A percentile compares a stretch with the other conserved stretches of the same genome.
These are phyloP conservation scores for Solanum hybrid DNA, from an alignment of 305 asterid species.

Conservation along the genomic window DNA sequence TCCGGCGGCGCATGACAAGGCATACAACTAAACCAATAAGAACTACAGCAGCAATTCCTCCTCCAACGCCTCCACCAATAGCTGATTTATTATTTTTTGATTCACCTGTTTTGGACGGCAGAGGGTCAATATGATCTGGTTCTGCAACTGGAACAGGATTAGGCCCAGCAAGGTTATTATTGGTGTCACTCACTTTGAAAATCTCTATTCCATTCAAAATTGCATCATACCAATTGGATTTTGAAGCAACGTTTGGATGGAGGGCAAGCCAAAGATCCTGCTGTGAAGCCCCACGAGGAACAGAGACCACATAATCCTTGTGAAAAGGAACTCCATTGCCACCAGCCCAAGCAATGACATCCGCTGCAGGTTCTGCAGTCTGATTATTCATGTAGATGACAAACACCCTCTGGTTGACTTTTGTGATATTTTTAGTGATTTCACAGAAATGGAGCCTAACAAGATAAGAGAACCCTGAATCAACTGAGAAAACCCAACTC, in stretches of 20 bases:
- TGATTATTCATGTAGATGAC: constrained; percentile 50
- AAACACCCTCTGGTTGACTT: constrained; percentile 60
- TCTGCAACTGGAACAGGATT: constrained; percentile 48
- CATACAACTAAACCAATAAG: constrained; percentile 46
- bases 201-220: constrained; percentile 77
- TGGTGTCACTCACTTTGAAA: constrained; percentile 46
- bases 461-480: constrained; percentile 67
- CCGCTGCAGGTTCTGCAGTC: constrained; percentile 52
- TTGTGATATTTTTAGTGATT: constrained; percentile 26
- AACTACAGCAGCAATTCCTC: constrained; percentile 60
- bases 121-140: constrained; percentile 12
- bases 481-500: constrained; percentile 59
- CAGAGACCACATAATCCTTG: constrained; percentile 52
- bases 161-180: constrained; percentile 62
- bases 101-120: constrained; percentile 18
- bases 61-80: constrained; percentile 71
- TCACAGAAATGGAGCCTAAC: constrained; percentile 92
- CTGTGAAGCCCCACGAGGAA: constrained; percentile 42
- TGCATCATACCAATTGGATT: constrained; percentile 45
- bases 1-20: constrained; percentile 22
- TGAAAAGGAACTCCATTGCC: constrained; percentile 41
- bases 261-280: constrained; percentile 58
- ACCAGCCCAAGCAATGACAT: constrained; percentile 57
- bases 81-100: constrained; percentile 30
- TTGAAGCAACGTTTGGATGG: constrained; percentile 31